These are phyloP conservation scores for Chaetomium olivaceum DNA, from an alignment of 2,329 filamentous ascomycete genomes.

Conservation along the genomic window DNA sequence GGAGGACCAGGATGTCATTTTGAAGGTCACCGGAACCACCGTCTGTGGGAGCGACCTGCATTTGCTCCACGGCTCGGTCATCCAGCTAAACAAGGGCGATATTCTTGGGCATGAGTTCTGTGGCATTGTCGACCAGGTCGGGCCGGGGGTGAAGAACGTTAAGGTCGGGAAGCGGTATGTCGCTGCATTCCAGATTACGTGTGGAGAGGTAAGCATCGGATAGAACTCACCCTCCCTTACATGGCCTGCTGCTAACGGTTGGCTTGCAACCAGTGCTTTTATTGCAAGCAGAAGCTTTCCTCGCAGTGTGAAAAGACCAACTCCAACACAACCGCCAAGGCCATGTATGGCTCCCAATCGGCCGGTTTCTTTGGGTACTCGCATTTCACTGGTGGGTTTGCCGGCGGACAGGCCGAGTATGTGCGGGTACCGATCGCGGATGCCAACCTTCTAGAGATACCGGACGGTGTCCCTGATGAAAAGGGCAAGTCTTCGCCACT, in stretches of 20 bases:
- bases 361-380: constrained; percentile 73
- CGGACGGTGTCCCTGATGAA: constrained; percentile 79
- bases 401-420: constrained; percentile 85
- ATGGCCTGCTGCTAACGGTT: neutral
- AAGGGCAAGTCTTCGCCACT: constrained; percentile 51
- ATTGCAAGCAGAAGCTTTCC: constrained; percentile 75
- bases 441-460: constrained; percentile 77
- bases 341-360: constrained; percentile 77
- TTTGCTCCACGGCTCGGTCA: constrained; percentile 56
- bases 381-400: constrained; percentile 83
- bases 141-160: constrained; percentile 54
- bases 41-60: constrained; percentile 62
- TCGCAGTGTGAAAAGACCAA: constrained; percentile 82
- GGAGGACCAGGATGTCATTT: constrained; percentile 74
- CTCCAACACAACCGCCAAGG: constrained; percentile 67
- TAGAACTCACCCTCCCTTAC: neutral
- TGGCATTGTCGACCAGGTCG: constrained; percentile 57
- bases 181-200: constrained; percentile 83
- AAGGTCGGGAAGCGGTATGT: constrained; percentile 70
- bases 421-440: constrained; percentile 79
- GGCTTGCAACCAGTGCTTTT: constrained; percentile 59
- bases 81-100: constrained; percentile 64
- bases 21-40: constrained; percentile 70
- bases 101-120: constrained; percentile 67
- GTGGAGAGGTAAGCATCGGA: constrained; percentile 42